Evolutionary conservation across 2,329 filamentous ascomycete species (phyloP).

Genomic region (Nothophoma quercina): DNA sequence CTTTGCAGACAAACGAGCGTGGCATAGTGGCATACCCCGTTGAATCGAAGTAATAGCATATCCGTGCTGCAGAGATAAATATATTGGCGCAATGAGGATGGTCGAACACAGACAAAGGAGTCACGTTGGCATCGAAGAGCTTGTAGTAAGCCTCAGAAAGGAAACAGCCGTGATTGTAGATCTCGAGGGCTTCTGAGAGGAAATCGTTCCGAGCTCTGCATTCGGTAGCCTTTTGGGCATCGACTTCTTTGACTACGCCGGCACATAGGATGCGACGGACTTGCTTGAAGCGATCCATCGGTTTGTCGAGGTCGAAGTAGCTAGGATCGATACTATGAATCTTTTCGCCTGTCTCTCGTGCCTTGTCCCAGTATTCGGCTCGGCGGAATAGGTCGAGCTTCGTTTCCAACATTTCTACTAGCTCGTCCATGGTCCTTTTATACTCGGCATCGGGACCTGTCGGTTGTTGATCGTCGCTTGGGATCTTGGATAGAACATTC

Average conservation of each 20-base stretch:
- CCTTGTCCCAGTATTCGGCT: slow-evolving; percentile 6
- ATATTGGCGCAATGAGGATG: slow-evolving; percentile 3
- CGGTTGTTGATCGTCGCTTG: no score
- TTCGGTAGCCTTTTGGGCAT: background rate
- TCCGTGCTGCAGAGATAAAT: slow-evolving; percentile 1
- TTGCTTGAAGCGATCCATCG: slow-evolving; percentile 1
- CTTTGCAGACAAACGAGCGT: background rate
- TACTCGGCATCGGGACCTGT: background rate
- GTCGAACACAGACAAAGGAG: background rate
- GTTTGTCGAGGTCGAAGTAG: slow-evolving; percentile 2
- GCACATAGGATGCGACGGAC: background rate
- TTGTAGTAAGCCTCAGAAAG: background rate
- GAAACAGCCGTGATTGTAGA: slow-evolving; percentile 5
- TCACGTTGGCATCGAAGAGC: background rate
- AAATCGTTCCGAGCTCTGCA: no score
- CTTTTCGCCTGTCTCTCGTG: background rate
- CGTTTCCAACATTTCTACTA: background rate
- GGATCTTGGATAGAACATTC: background rate
- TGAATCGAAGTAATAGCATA: background rate
- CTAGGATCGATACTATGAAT: background rate
- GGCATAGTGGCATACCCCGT: background rate
- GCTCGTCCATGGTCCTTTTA: background rate
- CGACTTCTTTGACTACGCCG: background rate
- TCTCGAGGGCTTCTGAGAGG: background rate
- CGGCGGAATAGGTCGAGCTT: background rate